These are phyloP conservation scores for Dictyostelium discoideum DNA, from an alignment of 78 protist species.

Conservation along the genomic window DNA sequence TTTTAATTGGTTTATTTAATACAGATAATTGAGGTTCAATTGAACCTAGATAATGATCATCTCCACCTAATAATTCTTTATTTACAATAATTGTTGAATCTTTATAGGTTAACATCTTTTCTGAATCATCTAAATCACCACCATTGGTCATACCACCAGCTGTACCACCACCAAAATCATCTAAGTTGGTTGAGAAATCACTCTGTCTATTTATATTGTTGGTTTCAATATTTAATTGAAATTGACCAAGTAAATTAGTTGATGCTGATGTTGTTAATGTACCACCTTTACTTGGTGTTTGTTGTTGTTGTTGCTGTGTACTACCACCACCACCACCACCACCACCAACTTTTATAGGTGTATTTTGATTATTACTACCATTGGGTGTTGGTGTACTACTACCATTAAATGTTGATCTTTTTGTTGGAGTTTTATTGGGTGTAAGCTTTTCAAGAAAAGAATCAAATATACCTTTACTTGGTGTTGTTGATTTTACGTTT, in stretches of 20 bases:
- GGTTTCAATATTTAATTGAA: not conserved
- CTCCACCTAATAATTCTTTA: not conserved
- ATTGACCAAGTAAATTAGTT: not conserved
- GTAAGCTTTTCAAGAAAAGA: constrained; percentile 4
- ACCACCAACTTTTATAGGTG: not conserved
- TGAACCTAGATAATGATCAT: not conserved
- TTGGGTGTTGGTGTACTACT: not conserved
- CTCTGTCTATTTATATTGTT: not conserved
- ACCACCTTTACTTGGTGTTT: not conserved
- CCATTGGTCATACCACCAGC: not conserved
- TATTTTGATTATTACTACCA: not conserved
- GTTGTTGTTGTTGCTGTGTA: not conserved
- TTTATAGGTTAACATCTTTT: not conserved
- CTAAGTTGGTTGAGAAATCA: not conserved
- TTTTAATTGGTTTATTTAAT: constrained; percentile 7
- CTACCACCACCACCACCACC: not conserved
- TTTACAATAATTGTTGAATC: not conserved
- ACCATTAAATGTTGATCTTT: not conserved
- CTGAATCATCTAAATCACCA: not conserved
- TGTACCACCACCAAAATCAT: not conserved
- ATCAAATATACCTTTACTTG: not conserved
- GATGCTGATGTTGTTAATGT: not conserved
- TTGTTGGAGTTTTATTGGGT: constrained; percentile 5
- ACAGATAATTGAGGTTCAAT: constrained; percentile 17
- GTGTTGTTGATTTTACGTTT: not conserved